Conservation (phyloP, 805 yeast genomes). For the Trichomonascus vanleenenianus region DNA sequence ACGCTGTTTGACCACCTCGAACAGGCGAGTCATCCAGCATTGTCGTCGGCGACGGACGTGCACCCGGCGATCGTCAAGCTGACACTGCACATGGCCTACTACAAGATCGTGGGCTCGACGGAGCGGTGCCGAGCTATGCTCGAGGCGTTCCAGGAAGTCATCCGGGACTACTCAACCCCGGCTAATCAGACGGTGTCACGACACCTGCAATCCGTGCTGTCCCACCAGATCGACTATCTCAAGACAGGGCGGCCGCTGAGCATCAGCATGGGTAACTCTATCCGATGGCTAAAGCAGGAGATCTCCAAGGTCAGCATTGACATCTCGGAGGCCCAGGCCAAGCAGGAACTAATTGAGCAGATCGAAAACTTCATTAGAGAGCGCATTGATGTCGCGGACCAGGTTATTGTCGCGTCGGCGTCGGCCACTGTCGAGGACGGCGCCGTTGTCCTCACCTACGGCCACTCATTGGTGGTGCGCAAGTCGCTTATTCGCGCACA, state of each 20-base stretch:
- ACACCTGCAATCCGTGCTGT: constrained; percentile 77
- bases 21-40: constrained; percentile 33
- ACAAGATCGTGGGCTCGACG: constrained; percentile 82
- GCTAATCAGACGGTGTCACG: constrained; percentile 77
- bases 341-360: constrained; percentile 48
- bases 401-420: constrained; percentile 74
- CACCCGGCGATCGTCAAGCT: constrained; percentile 81
- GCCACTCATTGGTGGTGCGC: constrained; percentile 76
- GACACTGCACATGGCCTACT: constrained; percentile 74
- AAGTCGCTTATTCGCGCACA: constrained; percentile 65
- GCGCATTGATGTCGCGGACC: constrained; percentile 74
- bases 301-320: constrained; percentile 77
- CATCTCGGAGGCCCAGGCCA: constrained; percentile 57
- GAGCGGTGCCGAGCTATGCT: constrained; percentile 81
- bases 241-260: constrained; percentile 87
- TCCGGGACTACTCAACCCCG: constrained; percentile 77
- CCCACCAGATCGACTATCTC: constrained; percentile 87
- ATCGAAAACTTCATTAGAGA: constrained; percentile 81
- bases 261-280: constrained; percentile 95
- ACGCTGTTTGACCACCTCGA: constrained; percentile 34
- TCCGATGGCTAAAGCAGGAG: constrained; percentile 94
- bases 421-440: constrained; percentile 67
- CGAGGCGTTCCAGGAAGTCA: constrained; percentile 72
- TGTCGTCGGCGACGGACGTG: constrained; percentile 50
- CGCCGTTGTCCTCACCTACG: constrained; percentile 78